Evolutionary conservation across 2,329 filamentous ascomycete species (phyloP), one percentile per base, ranked within the genome.

Genomic region (Ophiocordyceps camponoti-floridani): DNA sequence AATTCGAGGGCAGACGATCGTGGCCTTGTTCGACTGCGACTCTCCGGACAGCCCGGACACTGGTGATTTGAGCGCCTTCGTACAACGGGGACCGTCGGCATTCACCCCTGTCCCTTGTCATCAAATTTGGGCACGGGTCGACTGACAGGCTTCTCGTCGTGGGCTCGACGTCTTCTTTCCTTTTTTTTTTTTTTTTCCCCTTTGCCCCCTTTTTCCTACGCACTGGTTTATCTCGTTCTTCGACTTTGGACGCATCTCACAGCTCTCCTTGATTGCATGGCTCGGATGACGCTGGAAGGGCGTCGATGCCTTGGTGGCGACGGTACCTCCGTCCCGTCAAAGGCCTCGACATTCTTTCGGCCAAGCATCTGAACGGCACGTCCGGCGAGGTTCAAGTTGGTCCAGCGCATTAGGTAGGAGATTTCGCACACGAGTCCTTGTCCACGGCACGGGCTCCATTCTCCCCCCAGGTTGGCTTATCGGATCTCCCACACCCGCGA

Each of bases 141-240:
- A 42, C 43, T 46, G 46, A 42, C 43, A 52, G 51, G 44, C 31
- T 45, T 45, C 46, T 51, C 45, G 45, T 51, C 46, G 44, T 45
- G 52, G 52, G 47, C 47, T 49, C 51, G 50, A 49, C n/a, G n/a
- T n/a, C n/a, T n/a, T n/a, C n/a, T n/a, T n/a, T n/a, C n/a, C 52
- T 53, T 51, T 50, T 50, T 48, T 42, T 28, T 44, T 33, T 33
- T 12, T 14, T 12, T 33, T 33, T 33, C 31, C 4, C 10, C 14
- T 5, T 12, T 10, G 12, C 14, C 14, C 46, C 54, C 50, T 49
- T 44, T 47, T 55, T 56, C 55, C 48, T 52, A 56, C 55, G 53
- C 59, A 58, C 55, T 58, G 57, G 56, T 62, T 56, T 62, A 62
- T 63, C 60, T 64, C 53, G 61, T 62, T 65, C 61, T 66, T 63